Base-by-base conservation (phyloP, 1,139 yeast species). In the Yamadazyma oceani region DNA sequence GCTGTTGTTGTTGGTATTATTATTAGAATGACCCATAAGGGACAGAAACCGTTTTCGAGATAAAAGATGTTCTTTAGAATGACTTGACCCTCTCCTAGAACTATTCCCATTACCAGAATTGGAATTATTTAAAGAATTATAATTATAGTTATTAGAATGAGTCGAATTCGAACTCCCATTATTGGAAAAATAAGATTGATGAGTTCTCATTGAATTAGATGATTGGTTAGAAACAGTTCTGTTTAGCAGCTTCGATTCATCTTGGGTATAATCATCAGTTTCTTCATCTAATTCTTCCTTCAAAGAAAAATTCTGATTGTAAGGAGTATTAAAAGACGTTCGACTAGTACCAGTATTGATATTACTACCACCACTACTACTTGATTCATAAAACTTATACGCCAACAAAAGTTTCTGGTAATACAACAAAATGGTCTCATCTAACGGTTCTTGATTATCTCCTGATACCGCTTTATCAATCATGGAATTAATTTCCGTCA, bases 311-410 rank as follows among this genome's bases (percentile, higher is more conserved):
- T 50, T 55, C 11, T 26, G 17, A 9, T 21, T 10, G 2, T 10
- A 12, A 4, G 32, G 39, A 16, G 36, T 2, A 5, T 16, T 12
- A 12, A 14, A 36, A 3, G 37, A 30, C 12, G 23, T 15, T 26
- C 21, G 21, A 19, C 40, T 19, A 2, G 30, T 19, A 19, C 8
- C 21, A 19, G 5, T 19, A 19, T 8, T 15, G 43, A 38, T 9
- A 33, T 17, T 3, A n/a, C n/a, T n/a, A n/a, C n/a, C n/a, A n/a
- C n/a, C n/a, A n/a, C n/a, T n/a, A n/a, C n/a, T n/a, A n/a, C n/a
- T n/a, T n/a, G n/a, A n/a, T n/a, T 66, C 70, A 38, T 59, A 60
- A 22, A 69, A 61, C 38, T 62, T 62, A 48, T 66, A 68, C 6
- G 74, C 75, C 12, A 43, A 38, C 7, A 68, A 51, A 12, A 69